phyloP scores from a whole-genome alignment of 768 basidiomycete genomes.

The Rossbeevera mucosa region DNA sequence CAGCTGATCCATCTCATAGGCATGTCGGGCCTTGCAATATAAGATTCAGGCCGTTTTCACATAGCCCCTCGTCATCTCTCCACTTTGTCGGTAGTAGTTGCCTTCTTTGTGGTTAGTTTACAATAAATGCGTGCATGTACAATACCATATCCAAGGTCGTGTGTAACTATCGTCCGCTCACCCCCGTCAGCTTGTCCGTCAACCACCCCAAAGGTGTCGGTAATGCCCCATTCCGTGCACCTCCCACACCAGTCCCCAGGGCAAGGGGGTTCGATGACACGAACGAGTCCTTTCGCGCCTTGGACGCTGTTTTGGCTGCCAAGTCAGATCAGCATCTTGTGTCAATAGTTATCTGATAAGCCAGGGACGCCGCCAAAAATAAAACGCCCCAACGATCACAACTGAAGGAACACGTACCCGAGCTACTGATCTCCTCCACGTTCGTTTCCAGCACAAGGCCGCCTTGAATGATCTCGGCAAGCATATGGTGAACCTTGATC shows the following conservation, averaged over 20 bases:
- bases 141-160: not conserved
- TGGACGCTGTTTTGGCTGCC: slow-evolving; percentile 65
- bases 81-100: not conserved
- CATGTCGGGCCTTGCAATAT: slow-evolving; percentile 22
- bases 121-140: not conserved
- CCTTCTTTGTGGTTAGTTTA: not conserved
- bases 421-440: slow-evolving; percentile 73
- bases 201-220: slow-evolving; percentile 79
- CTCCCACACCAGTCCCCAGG: slow-evolving; percentile 56
- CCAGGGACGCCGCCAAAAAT: not conserved
- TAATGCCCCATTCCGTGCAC: slow-evolving; percentile 55
- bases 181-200: slow-evolving; percentile 67
- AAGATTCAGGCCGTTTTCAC: slow-evolving; percentile 2
- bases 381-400: not conserved
- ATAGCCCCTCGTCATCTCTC: not conserved
- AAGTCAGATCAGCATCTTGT: slow-evolving; percentile 11
- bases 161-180: slow-evolving; percentile 41
- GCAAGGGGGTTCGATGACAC: slow-evolving; percentile 79
- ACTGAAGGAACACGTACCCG: slow-evolving; percentile 44
- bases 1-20: slow-evolving; percentile 15
- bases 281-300: slow-evolving; percentile 73
- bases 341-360: slow-evolving; percentile 3
- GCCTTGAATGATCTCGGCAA: slow-evolving; percentile 95
- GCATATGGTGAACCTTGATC: slow-evolving; percentile 78
- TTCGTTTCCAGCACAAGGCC: slow-evolving; percentile 96